Conservation (phyloP, 805 yeast species). For the Clavispora phyllophila region DNA sequence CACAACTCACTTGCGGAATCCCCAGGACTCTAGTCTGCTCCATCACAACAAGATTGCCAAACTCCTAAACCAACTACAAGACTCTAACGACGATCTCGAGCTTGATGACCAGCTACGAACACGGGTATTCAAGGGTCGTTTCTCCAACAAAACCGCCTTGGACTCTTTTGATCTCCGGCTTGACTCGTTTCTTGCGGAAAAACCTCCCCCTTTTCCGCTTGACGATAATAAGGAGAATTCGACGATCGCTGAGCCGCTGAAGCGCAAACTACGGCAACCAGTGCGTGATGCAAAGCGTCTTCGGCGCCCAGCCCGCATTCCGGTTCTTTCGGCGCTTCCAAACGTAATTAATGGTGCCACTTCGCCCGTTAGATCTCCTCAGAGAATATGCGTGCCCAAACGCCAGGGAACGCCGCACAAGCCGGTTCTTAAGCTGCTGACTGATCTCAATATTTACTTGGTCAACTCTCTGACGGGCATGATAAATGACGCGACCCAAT, state of each 20-base stretch:
- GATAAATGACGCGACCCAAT: constrained; percentile 59
- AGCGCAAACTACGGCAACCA: not conserved
- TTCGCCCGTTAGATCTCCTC: constrained; percentile 25
- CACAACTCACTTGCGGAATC: constrained; percentile 20
- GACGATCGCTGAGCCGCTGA: constrained; percentile 19
- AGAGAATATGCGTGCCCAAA: constrained; percentile 41
- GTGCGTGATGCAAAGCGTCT: constrained; percentile 3
- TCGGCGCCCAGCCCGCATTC: constrained; percentile 17
- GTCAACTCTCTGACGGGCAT: constrained; percentile 61
- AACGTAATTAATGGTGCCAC: constrained; percentile 11
- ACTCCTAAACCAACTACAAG: constrained; percentile 25
- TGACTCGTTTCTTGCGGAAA: constrained; percentile 14
- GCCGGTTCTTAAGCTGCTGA: constrained; percentile 26
- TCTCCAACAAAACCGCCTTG: constrained; percentile 14
- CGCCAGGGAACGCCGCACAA: constrained; percentile 18
- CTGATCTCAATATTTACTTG: constrained; percentile 35
- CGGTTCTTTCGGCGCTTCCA: constrained; percentile 24
- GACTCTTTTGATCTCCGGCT: constrained; percentile 16
- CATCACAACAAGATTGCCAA: constrained; percentile 35
- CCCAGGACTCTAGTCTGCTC: constrained; percentile 17
- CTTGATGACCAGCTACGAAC: constrained; percentile 16
- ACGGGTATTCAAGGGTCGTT: constrained; percentile 16
- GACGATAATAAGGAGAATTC: constrained; percentile 30
- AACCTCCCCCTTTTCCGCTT: not conserved
- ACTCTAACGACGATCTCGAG: constrained; percentile 21